Evolutionary conservation across 1,284 basidiomycete species (phyloP), one percentile per base, ranked within the genome.

Genomic region (Chondrostereum purpureum): DNA sequence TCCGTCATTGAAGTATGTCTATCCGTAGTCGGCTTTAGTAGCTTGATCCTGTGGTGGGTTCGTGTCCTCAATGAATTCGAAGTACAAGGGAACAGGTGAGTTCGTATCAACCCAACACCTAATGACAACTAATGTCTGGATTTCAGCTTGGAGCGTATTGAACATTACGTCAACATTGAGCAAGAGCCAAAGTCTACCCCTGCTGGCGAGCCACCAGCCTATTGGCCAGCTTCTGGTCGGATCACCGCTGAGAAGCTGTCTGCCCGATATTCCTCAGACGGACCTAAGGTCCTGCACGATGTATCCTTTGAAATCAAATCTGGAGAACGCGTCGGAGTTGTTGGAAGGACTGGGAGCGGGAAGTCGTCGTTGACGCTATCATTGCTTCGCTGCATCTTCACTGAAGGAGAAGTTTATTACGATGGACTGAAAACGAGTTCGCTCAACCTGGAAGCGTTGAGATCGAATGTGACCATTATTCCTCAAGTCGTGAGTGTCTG

Each of bases 221-320:
- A 80, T 48, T 85, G 83, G 82, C 83, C 83, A 0, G 68, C 80
- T 0, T 79, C 73, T 19, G 82, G 83, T 0, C 64, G 71, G 22
- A 64, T 85, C 36, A 57, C 62, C 11, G 75, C 83, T 1, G 72
- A 83, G 43, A 68, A 68, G 8, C 61, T 76, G 3, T 70, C 66
- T 4, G 72, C 75, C 23, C 61, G 66, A 3, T 78, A 76, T 48
- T 69, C 71, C 17, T 42, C 43, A 14, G 71, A 59, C 38, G 63
- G 61, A 14, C 73, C 43, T 57, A 67, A 39, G 55, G 73, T 77
- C 0, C 56, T 78, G 35, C 65, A 75, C 44, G 56, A 69, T 23
- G 50, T 78, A 24, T 64, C 65, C 3, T 65, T 78, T 47, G 56
- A 59, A 17, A 66, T 77, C 53, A 63, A 62, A 42, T 67, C 67